phyloP scores from a whole-genome alignment of 208 protist genomes.

The Tritrichomonas foetus region DNA sequence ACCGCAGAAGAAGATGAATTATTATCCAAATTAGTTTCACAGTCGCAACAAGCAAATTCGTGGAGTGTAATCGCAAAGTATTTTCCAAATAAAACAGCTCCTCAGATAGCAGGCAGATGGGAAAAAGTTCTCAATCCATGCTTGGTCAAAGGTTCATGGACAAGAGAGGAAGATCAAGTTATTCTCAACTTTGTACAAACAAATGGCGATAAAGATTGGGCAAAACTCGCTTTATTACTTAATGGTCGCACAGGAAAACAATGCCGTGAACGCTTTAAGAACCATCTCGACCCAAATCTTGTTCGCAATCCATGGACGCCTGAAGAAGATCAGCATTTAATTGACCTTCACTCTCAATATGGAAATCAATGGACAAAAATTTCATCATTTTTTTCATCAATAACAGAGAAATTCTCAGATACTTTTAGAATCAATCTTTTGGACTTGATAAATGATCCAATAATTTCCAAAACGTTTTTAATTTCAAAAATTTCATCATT shows the following conservation, averaged over 20 bases:
- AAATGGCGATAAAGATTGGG: constrained; percentile 54
- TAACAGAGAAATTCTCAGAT: constrained; percentile 59
- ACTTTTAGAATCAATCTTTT: constrained; percentile 60
- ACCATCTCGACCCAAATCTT: constrained; percentile 58
- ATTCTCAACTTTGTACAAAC: constrained; percentile 68
- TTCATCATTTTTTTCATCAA: not conserved
- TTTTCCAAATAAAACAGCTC: constrained; percentile 79
- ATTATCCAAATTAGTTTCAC: not conserved
- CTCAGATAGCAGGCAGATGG: constrained; percentile 97
- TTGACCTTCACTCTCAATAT: not conserved
- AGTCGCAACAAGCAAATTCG: not conserved
- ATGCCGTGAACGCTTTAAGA: constrained; percentile 54
- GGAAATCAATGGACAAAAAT: constrained; percentile 31
- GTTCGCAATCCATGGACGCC: constrained; percentile 52
- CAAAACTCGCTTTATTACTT: constrained; percentile 45
- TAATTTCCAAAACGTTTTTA: too few relatives aligned
- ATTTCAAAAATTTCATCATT: not conserved
- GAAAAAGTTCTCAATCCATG: constrained; percentile 96
- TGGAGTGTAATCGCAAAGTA: not conserved
- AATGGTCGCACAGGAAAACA: constrained; percentile 56
- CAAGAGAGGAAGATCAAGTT: constrained; percentile 94
- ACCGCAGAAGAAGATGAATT: not conserved
- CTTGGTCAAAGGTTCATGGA: constrained; percentile 98
- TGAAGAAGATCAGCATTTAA: constrained; percentile 51
- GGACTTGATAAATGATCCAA: too few relatives aligned